Base-by-base conservation (phyloP, 805 yeast species). In the Suhomyces pyralidae region DNA sequence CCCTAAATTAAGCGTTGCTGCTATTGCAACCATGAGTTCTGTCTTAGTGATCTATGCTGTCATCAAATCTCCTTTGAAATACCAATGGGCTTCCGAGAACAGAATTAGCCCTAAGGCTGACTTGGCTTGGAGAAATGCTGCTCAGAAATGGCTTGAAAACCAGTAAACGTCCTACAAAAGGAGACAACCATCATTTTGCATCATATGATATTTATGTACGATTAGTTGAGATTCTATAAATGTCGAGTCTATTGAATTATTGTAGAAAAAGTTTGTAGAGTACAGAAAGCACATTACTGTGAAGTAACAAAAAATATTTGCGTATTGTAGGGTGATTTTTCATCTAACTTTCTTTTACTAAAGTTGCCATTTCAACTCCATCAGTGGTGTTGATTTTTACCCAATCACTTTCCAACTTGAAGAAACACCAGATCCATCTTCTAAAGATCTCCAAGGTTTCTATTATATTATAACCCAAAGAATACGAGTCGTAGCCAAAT, bases 381-480 rank as follows among this genome's bases (percentile, higher is more conserved):
- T 38, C 14, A 38, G 7, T 19, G 24, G 42, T 48, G 49, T 60
- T 65, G 30, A 71, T 56, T 55, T 73, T 75, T 48, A 66, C 55
- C 66, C 74, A 84, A 64, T 93, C 97, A 28, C 87, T 81, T 59
- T 94, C 98, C 15, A 92, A 71, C 62, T 94, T 86, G 64, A 93
- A 74, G 55, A 89, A 80, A 42, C 91, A 82, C 99, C 99, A 94
- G 49, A 90, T 69, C 83, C 92, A 89, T 64, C 99, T 80, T 70
- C 99, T 79, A 7, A 85, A 58, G 6, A 94, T 74, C 65, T 94
- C 99, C 50, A 92, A 68, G 3, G 82, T 58, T 62, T 92, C 94
- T 51, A 90, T 71, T 9, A 81, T 68, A 56, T 88, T 86, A 52
- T 84, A 79, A 1, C 94, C 92, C 25, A 77, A 67, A 22, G 81